Conservation (phyloP, 2,329 filamentous ascomycete species). For the Microsporum canis region DNA sequence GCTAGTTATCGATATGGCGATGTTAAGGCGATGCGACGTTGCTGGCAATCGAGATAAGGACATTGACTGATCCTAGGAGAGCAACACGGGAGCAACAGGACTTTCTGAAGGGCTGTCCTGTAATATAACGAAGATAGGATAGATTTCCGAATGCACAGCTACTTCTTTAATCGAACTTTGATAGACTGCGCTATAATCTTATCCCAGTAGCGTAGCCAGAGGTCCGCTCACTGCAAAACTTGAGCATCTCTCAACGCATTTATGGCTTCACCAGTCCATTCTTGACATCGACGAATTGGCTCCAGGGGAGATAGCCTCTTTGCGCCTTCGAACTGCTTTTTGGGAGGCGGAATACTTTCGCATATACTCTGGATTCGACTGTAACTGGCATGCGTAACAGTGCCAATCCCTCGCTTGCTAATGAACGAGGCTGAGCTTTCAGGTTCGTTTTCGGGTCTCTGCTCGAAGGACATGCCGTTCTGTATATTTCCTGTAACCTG, state of each 20-base stretch:
- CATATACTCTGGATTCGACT: not conserved
- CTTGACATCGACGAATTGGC: slow-evolving; percentile 21
- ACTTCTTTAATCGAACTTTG: not conserved
- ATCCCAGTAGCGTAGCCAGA: not conserved
- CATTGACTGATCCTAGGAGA: not conserved
- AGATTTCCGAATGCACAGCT: not conserved
- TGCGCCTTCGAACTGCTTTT: slow-evolving; percentile 24
- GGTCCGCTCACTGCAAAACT: slow-evolving; percentile 2
- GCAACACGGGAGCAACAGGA: not conserved
- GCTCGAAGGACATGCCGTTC: slow-evolving; percentile 18
- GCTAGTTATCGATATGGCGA: not conserved
- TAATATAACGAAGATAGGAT: not conserved
- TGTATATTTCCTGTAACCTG: slow-evolving; percentile 26
- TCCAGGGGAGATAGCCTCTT: slow-evolving; percentile 19
- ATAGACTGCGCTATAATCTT: not conserved
- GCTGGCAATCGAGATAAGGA: not conserved
- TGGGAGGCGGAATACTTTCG: slow-evolving; percentile 16
- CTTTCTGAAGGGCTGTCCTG: not conserved
- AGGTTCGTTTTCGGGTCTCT: slow-evolving; percentile 7
- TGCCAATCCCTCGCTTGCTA: slow-evolving; percentile 1
- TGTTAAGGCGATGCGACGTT: not conserved
- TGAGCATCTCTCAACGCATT: slow-evolving; percentile 8
- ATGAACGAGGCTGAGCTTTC: slow-evolving; percentile 5
- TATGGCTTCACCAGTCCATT: slow-evolving; percentile 22
- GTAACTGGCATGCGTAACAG: slow-evolving; percentile 13